Percentiles rank a stretch among this genome's conserved stretches.
Conservation (phyloP, 2,329 filamentous ascomycete genomes). For the Elsinoe arachidis region DNA sequence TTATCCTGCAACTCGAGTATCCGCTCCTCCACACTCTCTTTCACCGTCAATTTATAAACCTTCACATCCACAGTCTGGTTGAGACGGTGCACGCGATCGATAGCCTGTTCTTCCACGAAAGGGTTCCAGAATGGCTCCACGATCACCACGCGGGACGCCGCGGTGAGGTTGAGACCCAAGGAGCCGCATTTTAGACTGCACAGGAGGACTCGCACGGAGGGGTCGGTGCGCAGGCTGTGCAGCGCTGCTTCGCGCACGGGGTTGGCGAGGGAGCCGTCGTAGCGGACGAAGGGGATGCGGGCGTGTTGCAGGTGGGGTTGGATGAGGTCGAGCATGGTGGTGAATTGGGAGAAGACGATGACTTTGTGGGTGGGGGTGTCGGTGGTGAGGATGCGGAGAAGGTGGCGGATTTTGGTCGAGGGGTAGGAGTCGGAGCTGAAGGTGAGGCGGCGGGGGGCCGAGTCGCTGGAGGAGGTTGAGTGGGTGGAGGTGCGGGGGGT, state of each 20-base stretch:
- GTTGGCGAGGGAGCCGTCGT: constrained; percentile 92
- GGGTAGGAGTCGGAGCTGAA: constrained; percentile 44
- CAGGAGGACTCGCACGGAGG: constrained; percentile 69
- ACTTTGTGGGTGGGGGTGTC: constrained; percentile 84
- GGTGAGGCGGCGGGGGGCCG: constrained; percentile 19
- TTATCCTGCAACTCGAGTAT: constrained; percentile 92
- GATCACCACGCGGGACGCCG: constrained; percentile 85
- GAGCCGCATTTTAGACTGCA: constrained; percentile 93
- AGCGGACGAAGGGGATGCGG: constrained; percentile 72
- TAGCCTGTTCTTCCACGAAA: constrained; percentile 97
- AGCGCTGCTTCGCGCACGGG: constrained; percentile 84
- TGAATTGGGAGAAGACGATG: constrained; percentile 98
- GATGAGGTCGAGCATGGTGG: constrained; percentile 92
- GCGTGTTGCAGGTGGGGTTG: constrained; percentile 77
- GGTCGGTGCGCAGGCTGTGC: constrained; percentile 64
- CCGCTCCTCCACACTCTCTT: constrained; percentile 79
- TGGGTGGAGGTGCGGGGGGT: constrained; percentile 37
- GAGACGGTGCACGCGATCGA: constrained; percentile 95
- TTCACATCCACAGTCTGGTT: constrained; percentile 92
- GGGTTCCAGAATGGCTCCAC: constrained; percentile 98
- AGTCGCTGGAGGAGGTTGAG: constrained; percentile 31
- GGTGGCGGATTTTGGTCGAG: constrained; percentile 86
- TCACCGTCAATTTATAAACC: constrained; percentile 88
- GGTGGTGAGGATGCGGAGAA: constrained; percentile 69
- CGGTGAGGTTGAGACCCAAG: constrained; percentile 86